A percentile compares a stretch with the other conserved stretches of the same genome.
These are phyloP conservation scores for Pythium guiyangense DNA, from an alignment of 352 stramenopile species.

Conservation along the genomic window DNA sequence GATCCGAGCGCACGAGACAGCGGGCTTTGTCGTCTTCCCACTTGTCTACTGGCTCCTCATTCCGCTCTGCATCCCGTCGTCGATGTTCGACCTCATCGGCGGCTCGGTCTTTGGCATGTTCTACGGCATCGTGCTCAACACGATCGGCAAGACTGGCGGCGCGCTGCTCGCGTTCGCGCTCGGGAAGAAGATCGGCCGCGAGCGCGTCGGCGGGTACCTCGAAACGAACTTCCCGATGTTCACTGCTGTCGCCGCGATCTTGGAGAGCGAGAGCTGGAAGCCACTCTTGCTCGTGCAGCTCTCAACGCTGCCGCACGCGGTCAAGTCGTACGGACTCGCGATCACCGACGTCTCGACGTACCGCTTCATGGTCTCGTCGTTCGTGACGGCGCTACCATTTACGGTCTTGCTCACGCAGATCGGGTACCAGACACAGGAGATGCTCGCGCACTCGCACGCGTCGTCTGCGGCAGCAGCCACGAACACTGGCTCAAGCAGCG, in stretches of 20 bases:
- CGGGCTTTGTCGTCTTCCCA: constrained; percentile 45
- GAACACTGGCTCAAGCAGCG: constrained; percentile 13
- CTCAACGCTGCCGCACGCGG: constrained; percentile 58
- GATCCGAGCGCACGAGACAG: constrained; percentile 42
- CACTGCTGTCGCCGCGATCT: constrained; percentile 34
- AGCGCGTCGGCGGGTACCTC: constrained; percentile 44
- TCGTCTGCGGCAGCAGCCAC: constrained; percentile 10
- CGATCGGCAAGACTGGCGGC: constrained; percentile 55
- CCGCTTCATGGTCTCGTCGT: constrained; percentile 51
- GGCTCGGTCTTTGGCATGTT: constrained; percentile 62
- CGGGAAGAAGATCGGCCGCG: constrained; percentile 52
- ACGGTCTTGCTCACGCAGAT: constrained; percentile 66
- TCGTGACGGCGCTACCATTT: constrained; percentile 46
- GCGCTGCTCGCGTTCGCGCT: constrained; percentile 58
- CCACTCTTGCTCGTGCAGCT: constrained; percentile 67
- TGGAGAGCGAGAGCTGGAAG: constrained; percentile 68
- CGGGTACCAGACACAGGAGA: constrained; percentile 44
- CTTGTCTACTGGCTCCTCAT: constrained; percentile 52
- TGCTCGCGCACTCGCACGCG: constrained; percentile 22
- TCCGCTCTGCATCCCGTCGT: constrained; percentile 59
- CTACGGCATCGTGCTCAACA: constrained; percentile 41
- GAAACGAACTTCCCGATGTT: constrained; percentile 56
- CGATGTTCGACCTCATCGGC: constrained; percentile 57
- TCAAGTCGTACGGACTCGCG: constrained; percentile 75
- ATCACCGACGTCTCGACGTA: constrained; percentile 54